Conservation (phyloP, 306 rosid genomes). For the Glycyrrhiza uralensis region DNA sequence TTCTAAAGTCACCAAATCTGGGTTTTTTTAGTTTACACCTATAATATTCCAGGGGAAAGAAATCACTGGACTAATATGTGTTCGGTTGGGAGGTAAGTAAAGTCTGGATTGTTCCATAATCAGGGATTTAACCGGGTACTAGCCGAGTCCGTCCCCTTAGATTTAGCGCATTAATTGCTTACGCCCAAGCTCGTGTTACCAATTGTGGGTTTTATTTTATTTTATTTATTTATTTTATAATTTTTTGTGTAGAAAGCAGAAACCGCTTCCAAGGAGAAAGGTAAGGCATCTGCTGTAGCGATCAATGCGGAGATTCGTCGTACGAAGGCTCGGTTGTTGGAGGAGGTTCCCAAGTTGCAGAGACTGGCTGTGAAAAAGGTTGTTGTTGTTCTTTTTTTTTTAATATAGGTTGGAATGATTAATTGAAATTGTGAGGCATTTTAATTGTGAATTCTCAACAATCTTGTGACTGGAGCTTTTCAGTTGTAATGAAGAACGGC, state of each 20-base stretch:
- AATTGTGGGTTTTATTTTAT: too few relatives aligned
- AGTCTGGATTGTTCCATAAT: too few relatives aligned
- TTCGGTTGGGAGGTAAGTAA: too few relatives aligned
- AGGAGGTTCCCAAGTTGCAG: slow-evolving; percentile 97
- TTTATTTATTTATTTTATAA: not conserved
- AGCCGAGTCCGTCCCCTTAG: too few relatives aligned
- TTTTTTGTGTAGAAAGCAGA: slow-evolving; percentile 82
- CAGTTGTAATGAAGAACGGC: not conserved
- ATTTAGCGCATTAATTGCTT: too few relatives aligned
- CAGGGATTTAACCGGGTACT: too few relatives aligned
- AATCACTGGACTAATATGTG: too few relatives aligned
- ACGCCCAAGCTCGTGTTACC: too few relatives aligned
- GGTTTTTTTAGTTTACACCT: too few relatives aligned
- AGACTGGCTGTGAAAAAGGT: slow-evolving; percentile 89
- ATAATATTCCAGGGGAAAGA: too few relatives aligned
- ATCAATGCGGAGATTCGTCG: slow-evolving; percentile 99
- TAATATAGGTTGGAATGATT: not conserved
- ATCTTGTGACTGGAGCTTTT: not conserved
- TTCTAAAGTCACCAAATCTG: not conserved
- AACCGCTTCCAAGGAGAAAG: slow-evolving; percentile 80
- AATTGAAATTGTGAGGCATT: not conserved
- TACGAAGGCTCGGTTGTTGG: slow-evolving; percentile 80
- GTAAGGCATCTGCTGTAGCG: slow-evolving; percentile 83
- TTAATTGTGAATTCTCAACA: not conserved
- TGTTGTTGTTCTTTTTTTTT: not conserved